phyloP scores from a whole-genome alignment of 2,329 filamentous ascomycete genomes.

The Passalora sequoiae region DNA sequence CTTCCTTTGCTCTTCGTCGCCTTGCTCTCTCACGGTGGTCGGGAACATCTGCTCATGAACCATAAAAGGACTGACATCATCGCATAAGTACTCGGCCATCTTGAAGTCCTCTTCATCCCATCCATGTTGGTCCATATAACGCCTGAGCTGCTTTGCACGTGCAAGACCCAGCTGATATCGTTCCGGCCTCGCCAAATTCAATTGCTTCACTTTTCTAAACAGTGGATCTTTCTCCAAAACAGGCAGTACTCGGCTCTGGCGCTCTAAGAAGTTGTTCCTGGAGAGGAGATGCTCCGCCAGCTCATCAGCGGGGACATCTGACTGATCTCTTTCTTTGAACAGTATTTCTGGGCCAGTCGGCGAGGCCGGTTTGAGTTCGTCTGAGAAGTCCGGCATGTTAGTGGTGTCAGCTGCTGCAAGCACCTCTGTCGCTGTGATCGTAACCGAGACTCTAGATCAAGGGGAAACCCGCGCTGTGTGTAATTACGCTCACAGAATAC shows the following conservation, averaged over 20 bases:
- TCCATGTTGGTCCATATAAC: conserved; percentile 41
- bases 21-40: conserved; percentile 50
- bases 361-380: conserved; percentile 44
- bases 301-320: conserved; percentile 41
- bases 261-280: conserved; percentile 45
- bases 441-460: too few relatives aligned
- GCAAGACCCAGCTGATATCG: conserved; percentile 51
- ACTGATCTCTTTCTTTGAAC: conserved; percentile 42
- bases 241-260: conserved; percentile 44
- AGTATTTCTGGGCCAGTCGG: conserved; percentile 44
- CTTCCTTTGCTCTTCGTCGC: conserved; percentile 42
- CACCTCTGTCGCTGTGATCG: too few relatives aligned
- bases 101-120: conserved; percentile 49
- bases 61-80: conserved; percentile 51
- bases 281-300: conserved; percentile 45
- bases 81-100: conserved; percentile 50
- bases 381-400: conserved; percentile 47
- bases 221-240: conserved; percentile 46
- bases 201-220: conserved; percentile 47
- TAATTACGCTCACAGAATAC: too few relatives aligned
- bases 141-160: conserved; percentile 47
- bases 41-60: conserved; percentile 50
- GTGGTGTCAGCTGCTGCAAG: neutral
- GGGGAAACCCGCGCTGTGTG: too few relatives aligned
- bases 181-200: conserved; percentile 49